Evolutionary conservation across 352 stramenopile species (phyloP).

Genomic region (Globisporangium echinulatum): DNA sequence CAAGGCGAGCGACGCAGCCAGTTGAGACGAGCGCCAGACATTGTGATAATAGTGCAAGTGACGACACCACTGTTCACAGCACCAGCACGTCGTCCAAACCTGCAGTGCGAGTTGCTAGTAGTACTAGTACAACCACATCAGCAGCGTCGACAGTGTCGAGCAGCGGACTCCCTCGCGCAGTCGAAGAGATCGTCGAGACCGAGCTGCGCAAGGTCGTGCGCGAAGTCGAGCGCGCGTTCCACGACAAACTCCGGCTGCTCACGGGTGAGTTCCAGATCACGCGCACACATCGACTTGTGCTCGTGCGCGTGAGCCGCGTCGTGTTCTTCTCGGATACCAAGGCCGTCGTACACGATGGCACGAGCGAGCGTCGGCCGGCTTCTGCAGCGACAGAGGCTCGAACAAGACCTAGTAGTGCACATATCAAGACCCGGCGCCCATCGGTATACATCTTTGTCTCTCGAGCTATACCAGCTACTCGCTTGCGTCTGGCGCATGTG

Average conservation of each 20-base stretch:
- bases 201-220: conserved; percentile 40
- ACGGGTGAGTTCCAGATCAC: conserved; percentile 56
- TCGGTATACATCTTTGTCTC: not conserved
- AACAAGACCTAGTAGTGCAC: too few species aligned
- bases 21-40: not conserved
- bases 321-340: conserved; percentile 53
- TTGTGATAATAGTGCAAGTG: not conserved
- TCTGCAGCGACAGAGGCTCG: too few species aligned
- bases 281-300: conserved; percentile 38
- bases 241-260: conserved; percentile 37
- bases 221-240: conserved; percentile 36
- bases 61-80: not conserved
- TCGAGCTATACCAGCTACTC: too few species aligned
- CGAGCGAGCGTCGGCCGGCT: not conserved
- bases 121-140: not conserved
- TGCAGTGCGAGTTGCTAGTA: too few species aligned
- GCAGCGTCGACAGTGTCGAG: not conserved
- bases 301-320: conserved; percentile 45
- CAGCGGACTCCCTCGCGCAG: not conserved
- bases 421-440: conserved; percentile 9
- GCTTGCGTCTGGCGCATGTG: too few species aligned
- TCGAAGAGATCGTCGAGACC: conserved; percentile 43
- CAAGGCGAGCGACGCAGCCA: not conserved
- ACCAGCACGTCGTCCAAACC: not conserved
- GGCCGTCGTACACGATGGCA: not conserved